These are phyloP conservation scores for Ophiostoma sp. DNA, from an alignment of 2,329 filamentous ascomycete species.

Conservation along the genomic window DNA sequence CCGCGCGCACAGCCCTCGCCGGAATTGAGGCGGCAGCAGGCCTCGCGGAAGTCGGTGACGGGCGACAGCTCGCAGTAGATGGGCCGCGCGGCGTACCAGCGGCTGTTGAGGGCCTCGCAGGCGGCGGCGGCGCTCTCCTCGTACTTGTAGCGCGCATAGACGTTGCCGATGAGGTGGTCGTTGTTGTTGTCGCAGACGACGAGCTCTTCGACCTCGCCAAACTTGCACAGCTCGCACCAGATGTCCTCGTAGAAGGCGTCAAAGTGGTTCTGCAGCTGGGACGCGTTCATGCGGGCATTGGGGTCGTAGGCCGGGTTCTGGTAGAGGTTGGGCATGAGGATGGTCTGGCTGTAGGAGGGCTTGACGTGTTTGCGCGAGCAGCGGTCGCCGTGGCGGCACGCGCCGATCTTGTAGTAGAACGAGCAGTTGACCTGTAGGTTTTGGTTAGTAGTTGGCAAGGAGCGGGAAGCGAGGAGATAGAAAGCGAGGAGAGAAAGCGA, in stretches of 20 bases:
- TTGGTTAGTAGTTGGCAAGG: background rate
- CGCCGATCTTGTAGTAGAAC: constrained; percentile 99
- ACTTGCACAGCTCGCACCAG: constrained; percentile 99
- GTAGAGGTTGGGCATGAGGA: constrained; percentile 97
- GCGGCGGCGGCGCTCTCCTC: constrained; percentile 91
- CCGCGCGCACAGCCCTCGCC: constrained; percentile 94
- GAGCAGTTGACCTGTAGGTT: constrained; percentile 77
- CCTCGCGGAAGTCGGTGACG: constrained; percentile 96
- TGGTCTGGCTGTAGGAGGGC: constrained; percentile 94
- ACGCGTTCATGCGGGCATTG: constrained; percentile 93
- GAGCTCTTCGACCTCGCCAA: constrained; percentile 93
- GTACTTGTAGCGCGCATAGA: constrained; percentile 99
- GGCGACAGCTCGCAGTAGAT: constrained; percentile 98
- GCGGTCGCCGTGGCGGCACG: constrained; percentile 95
- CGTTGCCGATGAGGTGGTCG: constrained; percentile 97
- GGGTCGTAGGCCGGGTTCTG: constrained; percentile 97
- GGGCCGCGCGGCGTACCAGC: constrained; percentile 94
- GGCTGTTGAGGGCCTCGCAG: constrained; percentile 86
- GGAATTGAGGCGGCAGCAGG: constrained; percentile 88
- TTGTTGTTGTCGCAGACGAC: constrained; percentile 99
- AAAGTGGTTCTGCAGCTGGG: constrained; percentile 97
- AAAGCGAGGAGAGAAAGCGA: constrained; percentile 24
- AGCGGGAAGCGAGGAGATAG: constrained; percentile 5
- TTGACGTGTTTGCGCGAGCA: constrained; percentile 99
- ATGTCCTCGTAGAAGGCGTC: constrained; percentile 99